Base-by-base conservation (phyloP, 768 basidiomycete genomes). In the Hygrocybe coccinea region DNA sequence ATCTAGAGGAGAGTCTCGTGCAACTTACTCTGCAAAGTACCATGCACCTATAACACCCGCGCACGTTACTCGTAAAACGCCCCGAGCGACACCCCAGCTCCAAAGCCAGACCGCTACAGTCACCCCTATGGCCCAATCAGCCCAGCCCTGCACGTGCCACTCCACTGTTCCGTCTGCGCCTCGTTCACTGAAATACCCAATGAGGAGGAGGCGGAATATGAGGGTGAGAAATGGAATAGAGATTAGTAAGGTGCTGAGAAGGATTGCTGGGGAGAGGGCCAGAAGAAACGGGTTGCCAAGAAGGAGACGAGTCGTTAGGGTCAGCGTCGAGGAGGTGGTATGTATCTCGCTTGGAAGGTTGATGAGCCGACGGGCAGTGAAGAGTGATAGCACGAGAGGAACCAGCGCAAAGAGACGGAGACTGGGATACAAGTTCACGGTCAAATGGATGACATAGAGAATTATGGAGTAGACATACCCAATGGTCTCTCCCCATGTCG, bases 21-120 rank as follows among this genome's bases (percentile, higher is more conserved):
- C 37, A 67, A 70, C 78, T 48, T 63, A 78, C 78, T 78, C 74
- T 29, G 76, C 71, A 60, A 91, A 95, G 67, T 95, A 97, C 94
- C 94, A 97, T 44, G 87, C 85, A 1, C 92, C 94, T 34, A 97
- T 81, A 3, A 94, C 89, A 29, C 86, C 87, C 0, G 91, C 86
- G 55, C 85, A 82, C 2, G 85, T 81, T 52, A 87, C 89, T 6
- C 91, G 76, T 43, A 93, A 71, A 1, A 91, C 66, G 1, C 93
- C 93, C 38, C 92, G 78, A 17, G 89, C 83, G 5, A 97, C 86
- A 9, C 85, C 56, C 90, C 85, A 88, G 73, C 85, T 69, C 89
- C 89, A 62, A 74, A 90, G 73, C 90, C 91, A 71, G 69, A 85
- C 60, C 55, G 60, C 57, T 76, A 77, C 67, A 75, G 86, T 77